Base-by-base conservation (phyloP, 2,329 filamentous ascomycete species). In the Pseudocercospora ulei region DNA sequence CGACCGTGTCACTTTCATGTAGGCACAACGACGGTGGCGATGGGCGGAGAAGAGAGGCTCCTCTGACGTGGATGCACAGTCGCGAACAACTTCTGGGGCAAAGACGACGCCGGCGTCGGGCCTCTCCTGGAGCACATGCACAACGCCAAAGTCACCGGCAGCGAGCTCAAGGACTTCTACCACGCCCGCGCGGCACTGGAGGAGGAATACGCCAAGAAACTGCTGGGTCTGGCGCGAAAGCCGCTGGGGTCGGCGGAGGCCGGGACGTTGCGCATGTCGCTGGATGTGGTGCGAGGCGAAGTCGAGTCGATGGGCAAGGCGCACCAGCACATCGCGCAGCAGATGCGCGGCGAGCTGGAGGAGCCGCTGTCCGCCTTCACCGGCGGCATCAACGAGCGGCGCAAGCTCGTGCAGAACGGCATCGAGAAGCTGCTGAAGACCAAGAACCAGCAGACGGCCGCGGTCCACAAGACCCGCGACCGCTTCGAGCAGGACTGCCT, bases 81-180 rank as follows among this genome's bases (percentile, higher is more conserved):
- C 68, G 88, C 90, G 56, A 98, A 98, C 68, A 98, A 98, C 62
- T 98, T 98, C 65, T 98, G 90, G 90, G 90, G 90, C 49, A 96
- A 93, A 70, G 88, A 96, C 62, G 90, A 98, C 70, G 90, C 88
- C 35, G 92, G 90, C 60, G 87, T 98, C 57, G 72, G 73, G 29
- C 92, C 90, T 42, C 75, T 98, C 57, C 73, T 98, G 18, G 84
- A 88, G 62, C 88, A 90, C 57, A 93, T 98, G 85, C 80, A 85
- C 58, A 80, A 79, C 63, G 85, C 90, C 33, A 98, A 98, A 69
- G 77, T 82, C 56, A 95, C 90, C 16, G 87, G 81, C 60, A 92
- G 98, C 64, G 90, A 98, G 65, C 65, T 98, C 35, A 88, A 83
- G 59, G 70, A 80, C 6, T 98, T 98, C 66, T 98, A 98, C 62